These are phyloP conservation scores for Didymella segeticola DNA, from an alignment of 2,329 filamentous ascomycete species.

Conservation along the genomic window DNA sequence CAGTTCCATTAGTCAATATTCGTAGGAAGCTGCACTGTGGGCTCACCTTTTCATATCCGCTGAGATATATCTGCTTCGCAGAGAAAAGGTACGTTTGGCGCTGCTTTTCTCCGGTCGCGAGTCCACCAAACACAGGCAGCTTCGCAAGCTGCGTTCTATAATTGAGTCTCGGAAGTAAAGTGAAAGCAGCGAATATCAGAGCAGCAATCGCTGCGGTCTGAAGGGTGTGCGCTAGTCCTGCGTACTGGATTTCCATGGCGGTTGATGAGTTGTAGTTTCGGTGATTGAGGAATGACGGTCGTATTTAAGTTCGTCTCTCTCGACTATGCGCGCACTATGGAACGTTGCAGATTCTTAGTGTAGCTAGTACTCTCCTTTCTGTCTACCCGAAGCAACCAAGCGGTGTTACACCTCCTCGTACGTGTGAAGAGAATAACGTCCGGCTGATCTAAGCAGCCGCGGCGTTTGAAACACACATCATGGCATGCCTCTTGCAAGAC, in stretches of 20 bases:
- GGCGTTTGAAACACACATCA: too few relatives aligned
- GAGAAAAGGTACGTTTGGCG: conserved; percentile 29
- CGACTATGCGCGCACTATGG: neutral
- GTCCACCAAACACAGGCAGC: conserved; percentile 28
- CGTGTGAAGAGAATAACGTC: too few relatives aligned
- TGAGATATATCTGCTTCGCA: conserved; percentile 34
- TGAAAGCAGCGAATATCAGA: conserved; percentile 31
- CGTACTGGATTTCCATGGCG: conserved; percentile 30
- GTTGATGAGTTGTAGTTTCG: neutral
- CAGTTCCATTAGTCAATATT: conserved; percentile 6
- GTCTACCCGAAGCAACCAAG: too few relatives aligned
- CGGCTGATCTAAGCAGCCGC: too few relatives aligned
- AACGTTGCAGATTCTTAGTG: neutral
- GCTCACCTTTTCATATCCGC: conserved; percentile 39
- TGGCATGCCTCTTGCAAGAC: too few relatives aligned
- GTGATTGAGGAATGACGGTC: neutral
- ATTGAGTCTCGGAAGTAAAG: conserved; percentile 32
- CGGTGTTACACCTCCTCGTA: too few relatives aligned
- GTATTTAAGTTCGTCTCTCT: conserved; percentile 2
- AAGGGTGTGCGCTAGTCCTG: conserved; percentile 27
- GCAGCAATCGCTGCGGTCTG: conserved; percentile 34
- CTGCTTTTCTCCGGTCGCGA: conserved; percentile 25
- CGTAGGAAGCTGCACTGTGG: too few relatives aligned
- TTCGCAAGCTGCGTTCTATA: conserved; percentile 31
- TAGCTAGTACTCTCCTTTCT: too few relatives aligned